Conservation (phyloP, 345 rosid genomes). For the Barbarea vulgaris region DNA sequence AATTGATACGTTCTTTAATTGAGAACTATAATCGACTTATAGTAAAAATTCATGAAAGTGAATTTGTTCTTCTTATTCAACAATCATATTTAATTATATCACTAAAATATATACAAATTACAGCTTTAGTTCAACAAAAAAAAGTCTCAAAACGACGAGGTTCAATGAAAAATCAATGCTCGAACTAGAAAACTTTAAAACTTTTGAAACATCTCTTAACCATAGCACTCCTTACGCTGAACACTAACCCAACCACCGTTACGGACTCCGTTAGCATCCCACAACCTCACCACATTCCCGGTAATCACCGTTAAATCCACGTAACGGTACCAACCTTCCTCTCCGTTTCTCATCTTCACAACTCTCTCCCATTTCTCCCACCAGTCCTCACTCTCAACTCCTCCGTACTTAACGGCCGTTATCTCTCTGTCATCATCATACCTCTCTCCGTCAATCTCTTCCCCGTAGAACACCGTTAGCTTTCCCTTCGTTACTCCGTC, state of each 20-base stretch:
- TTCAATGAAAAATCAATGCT: constrained; percentile 6
- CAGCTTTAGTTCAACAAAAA: constrained; percentile 6
- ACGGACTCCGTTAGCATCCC: constrained; percentile 53
- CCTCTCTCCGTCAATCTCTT: constrained; percentile 24
- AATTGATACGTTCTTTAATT: too few species aligned
- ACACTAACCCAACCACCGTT: constrained; percentile 19
- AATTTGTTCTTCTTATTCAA: not conserved
- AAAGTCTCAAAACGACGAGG: not conserved
- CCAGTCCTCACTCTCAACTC: constrained; percentile 28
- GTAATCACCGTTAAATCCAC: constrained; percentile 52
- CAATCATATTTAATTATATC: constrained; percentile 3
- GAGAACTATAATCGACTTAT: too few species aligned
- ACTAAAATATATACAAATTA: constrained; percentile 28
- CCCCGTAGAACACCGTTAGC: constrained; percentile 30
- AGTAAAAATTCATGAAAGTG: not conserved
- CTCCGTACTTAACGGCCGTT: constrained; percentile 21
- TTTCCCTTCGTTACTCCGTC: constrained; percentile 39
- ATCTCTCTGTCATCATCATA: constrained; percentile 23
- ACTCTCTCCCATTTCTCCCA: constrained; percentile 41
- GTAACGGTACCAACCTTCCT: constrained; percentile 57
- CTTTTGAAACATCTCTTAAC: not conserved
- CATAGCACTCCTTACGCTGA: constrained; percentile 3
- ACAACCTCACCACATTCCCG: constrained; percentile 75
- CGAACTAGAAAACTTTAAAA: not conserved
- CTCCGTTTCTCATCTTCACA: constrained; percentile 52